These are phyloP conservation scores for Acacia crassicarpa DNA, from an alignment of 306 rosid genomes.

Conservation along the genomic window DNA sequence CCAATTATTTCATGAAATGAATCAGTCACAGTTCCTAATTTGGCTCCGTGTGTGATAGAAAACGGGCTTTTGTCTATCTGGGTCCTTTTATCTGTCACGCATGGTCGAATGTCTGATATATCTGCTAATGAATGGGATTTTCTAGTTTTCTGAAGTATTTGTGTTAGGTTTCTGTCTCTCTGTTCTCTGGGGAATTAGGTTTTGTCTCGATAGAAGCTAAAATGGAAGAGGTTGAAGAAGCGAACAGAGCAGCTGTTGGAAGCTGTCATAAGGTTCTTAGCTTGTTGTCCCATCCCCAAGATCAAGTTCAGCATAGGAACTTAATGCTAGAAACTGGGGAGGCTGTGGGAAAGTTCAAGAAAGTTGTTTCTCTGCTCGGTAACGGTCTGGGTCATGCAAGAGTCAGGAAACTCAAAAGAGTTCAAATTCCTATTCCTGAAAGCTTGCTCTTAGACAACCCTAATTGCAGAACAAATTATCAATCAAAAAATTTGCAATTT, in stretches of 20 bases:
- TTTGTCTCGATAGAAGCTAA: slow-evolving; percentile 24
- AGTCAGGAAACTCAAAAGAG: slow-evolving; percentile 61
- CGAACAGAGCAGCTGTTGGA: slow-evolving; percentile 77
- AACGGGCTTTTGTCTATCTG: slow-evolving; percentile 33
- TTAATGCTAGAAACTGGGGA: slow-evolving; percentile 78
- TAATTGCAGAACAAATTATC: slow-evolving; percentile 45
- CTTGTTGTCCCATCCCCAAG: slow-evolving; percentile 67
- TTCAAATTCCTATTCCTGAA: slow-evolving; percentile 59
- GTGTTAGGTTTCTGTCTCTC: slow-evolving; percentile 25
- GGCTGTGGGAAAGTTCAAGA: slow-evolving; percentile 83
- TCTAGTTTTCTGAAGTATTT: slow-evolving; percentile 7
- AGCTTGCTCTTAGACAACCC: slow-evolving; percentile 73
- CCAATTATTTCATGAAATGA: slow-evolving; percentile 6
- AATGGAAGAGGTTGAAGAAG: slow-evolving; percentile 87
- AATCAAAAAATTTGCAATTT: slow-evolving; percentile 44
- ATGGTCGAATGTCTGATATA: slow-evolving; percentile 25
- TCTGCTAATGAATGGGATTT: slow-evolving; percentile 21
- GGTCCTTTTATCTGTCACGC: slow-evolving; percentile 30
- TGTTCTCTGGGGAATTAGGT: slow-evolving; percentile 11
- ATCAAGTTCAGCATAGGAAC: slow-evolving; percentile 63
- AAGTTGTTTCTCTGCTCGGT: slow-evolving; percentile 81
- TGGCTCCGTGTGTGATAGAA: slow-evolving; percentile 24
- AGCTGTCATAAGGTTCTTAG: slow-evolving; percentile 75
- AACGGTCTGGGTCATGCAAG: slow-evolving; percentile 85
- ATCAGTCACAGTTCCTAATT: slow-evolving; percentile 11